Evolutionary conservation across 1,284 basidiomycete genomes (phyloP).

Genomic region (Amylostereum areolatum): DNA sequence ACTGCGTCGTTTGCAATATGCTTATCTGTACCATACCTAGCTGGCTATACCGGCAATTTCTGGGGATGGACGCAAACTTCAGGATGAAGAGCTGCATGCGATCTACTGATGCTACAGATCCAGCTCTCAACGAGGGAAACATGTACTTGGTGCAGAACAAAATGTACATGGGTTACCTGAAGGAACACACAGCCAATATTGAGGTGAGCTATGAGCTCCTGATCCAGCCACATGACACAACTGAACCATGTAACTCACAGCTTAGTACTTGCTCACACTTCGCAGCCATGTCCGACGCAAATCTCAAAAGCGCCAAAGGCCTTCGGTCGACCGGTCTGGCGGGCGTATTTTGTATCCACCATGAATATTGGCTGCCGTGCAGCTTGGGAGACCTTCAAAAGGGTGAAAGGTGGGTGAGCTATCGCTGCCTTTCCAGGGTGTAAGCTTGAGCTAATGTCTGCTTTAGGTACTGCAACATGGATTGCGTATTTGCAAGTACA

Average conservation of each 20-base stretch:
- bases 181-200: background rate
- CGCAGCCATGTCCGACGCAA: slow-evolving; percentile 6
- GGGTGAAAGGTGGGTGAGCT: slow-evolving; percentile 15
- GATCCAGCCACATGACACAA: background rate
- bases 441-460: background rate
- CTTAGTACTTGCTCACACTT: slow-evolving; percentile 13
- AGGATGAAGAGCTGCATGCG: slow-evolving; percentile 18
- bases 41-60: slow-evolving; percentile 16
- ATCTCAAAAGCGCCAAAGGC: slow-evolving; percentile 11
- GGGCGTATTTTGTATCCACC: slow-evolving; percentile 14
- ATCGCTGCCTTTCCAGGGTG: too few relatives aligned
- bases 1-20: background rate
- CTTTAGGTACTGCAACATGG: slow-evolving; percentile 7
- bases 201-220: slow-evolving; percentile 4
- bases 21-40: slow-evolving; percentile 7
- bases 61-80: slow-evolving; percentile 25
- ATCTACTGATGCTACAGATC: slow-evolving; percentile 15
- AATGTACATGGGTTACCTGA: slow-evolving; percentile 8
- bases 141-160: slow-evolving; percentile 21
- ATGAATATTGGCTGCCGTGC: slow-evolving; percentile 10
- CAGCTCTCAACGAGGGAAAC: slow-evolving; percentile 17
- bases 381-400: slow-evolving; percentile 18
- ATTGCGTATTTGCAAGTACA: slow-evolving; percentile 4
- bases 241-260: background rate
- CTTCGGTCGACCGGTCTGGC: slow-evolving; percentile 18